Evolutionary conservation across 1,284 basidiomycete species (phyloP).

Genomic region (Coniophora puteana): DNA sequence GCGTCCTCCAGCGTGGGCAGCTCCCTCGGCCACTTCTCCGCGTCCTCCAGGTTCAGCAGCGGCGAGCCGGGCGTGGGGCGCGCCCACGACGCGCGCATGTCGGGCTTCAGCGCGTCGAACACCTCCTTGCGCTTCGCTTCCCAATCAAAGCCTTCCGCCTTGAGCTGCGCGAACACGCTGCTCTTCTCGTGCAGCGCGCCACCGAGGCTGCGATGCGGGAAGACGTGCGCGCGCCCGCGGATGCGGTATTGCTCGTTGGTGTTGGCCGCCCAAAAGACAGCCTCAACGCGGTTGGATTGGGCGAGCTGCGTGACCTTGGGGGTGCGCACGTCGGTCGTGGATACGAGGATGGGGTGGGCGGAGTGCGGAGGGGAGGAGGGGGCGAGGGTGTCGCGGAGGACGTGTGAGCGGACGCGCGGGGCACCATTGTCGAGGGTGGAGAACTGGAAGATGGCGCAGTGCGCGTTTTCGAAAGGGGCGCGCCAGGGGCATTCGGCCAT

Average conservation of each 20-base stretch:
- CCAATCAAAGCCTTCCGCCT: slow-evolving; percentile 51
- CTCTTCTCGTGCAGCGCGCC: slow-evolving; percentile 12
- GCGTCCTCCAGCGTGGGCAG: slow-evolving; percentile 41
- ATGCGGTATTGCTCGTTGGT: slow-evolving; percentile 60
- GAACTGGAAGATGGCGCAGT: slow-evolving; percentile 53
- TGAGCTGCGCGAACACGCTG: slow-evolving; percentile 34
- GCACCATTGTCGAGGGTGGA: slow-evolving; percentile 47
- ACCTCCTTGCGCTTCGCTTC: slow-evolving; percentile 49
- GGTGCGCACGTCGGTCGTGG: slow-evolving; percentile 58
- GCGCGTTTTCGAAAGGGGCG: no score
- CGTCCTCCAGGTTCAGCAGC: slow-evolving; percentile 44
- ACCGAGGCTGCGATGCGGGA: slow-evolving; percentile 36
- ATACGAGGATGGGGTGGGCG: slow-evolving; percentile 48
- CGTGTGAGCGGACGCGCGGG: slow-evolving; percentile 57
- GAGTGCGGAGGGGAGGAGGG: slow-evolving; percentile 29
- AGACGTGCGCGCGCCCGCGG: slow-evolving; percentile 41
- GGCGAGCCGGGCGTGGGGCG: slow-evolving; percentile 52
- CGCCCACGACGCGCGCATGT: slow-evolving; percentile 65
- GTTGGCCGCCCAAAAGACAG: slow-evolving; percentile 57
- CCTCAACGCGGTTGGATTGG: slow-evolving; percentile 35
- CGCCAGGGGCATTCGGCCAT: no score
- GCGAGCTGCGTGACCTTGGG: slow-evolving; percentile 55
- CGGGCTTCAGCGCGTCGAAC: slow-evolving; percentile 50
- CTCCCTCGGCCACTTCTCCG: slow-evolving; percentile 50
- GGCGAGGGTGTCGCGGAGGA: slow-evolving; percentile 54